These are phyloP conservation scores for Cornus suecica DNA, from an alignment of 148 eudicot species.

Conservation along the genomic window DNA sequence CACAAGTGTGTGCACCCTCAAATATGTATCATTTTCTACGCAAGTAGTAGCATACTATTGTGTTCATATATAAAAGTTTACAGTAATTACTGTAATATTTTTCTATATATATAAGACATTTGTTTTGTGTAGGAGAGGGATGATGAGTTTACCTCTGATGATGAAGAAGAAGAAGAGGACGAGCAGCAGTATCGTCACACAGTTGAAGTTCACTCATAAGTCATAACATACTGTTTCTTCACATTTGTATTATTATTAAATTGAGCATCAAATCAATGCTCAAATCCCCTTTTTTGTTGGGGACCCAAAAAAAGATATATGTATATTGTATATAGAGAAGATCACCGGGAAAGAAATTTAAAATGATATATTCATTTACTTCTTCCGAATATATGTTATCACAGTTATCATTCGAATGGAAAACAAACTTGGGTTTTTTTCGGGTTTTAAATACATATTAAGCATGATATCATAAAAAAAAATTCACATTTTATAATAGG, in stretches of 20 bases:
- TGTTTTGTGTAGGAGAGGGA: constrained; percentile 14
- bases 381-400: background rate
- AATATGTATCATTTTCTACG: too few species aligned
- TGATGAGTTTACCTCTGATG: constrained; percentile 13
- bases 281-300: background rate
- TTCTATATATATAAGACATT: background rate
- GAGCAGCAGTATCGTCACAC: constrained; percentile 9
- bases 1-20: too few species aligned
- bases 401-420: background rate
- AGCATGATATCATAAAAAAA: too few species aligned
- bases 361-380: background rate
- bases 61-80: too few species aligned
- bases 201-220: constrained; percentile 10
- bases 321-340: too few species aligned
- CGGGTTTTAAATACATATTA: too few species aligned
- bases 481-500: too few species aligned
- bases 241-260: constrained; percentile 1
- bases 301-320: constrained; percentile 1
- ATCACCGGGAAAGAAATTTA: background rate
- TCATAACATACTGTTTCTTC: background rate
- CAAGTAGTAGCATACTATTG: too few species aligned
- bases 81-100: background rate
- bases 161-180: constrained; percentile 15
- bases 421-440: too few species aligned
- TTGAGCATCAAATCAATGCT: constrained; percentile 11